Evolutionary conservation across 176 grass and related monocot genomes (phyloP).

Genomic region (Carex cristatella): DNA sequence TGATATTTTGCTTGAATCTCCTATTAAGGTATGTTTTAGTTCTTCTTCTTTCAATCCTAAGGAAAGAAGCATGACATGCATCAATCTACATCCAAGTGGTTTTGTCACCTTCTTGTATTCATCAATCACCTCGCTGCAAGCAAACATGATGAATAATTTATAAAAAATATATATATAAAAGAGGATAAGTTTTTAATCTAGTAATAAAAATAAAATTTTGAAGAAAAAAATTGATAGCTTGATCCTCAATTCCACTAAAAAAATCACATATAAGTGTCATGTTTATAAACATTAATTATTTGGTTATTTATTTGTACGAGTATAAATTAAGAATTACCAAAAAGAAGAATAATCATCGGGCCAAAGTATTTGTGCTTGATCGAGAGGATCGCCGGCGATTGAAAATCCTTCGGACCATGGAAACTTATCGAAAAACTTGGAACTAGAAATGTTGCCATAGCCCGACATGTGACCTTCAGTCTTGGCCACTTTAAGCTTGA

Average conservation of each 20-base stretch:
- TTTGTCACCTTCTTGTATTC: slow-evolving; percentile 48
- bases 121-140: slow-evolving; percentile 48
- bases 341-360: slow-evolving; percentile 32
- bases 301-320: neutral
- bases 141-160: neutral
- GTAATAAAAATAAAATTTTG: no score
- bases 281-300: neutral
- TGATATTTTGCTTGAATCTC: slow-evolving; percentile 21
- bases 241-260: neutral
- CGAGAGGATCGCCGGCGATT: slow-evolving; percentile 28
- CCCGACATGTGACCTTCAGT: neutral
- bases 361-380: slow-evolving; percentile 48
- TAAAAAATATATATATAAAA: neutral
- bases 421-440: slow-evolving; percentile 36
- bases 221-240: no score
- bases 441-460: slow-evolving; percentile 39
- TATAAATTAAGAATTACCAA: slow-evolving; percentile 16
- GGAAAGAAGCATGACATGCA: slow-evolving; percentile 37
- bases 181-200: no score
- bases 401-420: slow-evolving; percentile 77
- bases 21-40: neutral
- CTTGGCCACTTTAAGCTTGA: slow-evolving; percentile 40
- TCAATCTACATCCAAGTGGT: slow-evolving; percentile 22
- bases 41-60: slow-evolving; percentile 39
- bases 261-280: neutral